Conservation (phyloP, 768 basidiomycete genomes). For the Leccinum rimulosum region DNA sequence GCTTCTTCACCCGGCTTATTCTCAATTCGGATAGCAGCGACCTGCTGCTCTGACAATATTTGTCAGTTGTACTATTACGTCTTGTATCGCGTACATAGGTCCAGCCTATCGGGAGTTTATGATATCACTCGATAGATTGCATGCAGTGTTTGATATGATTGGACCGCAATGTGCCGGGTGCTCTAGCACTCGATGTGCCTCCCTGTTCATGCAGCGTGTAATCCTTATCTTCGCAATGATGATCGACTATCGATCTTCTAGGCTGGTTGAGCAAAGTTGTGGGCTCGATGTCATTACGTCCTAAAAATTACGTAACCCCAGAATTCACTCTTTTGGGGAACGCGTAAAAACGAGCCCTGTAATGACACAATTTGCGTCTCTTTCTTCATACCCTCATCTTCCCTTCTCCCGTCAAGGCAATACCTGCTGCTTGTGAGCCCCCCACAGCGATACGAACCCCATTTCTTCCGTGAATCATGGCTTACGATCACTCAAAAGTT, state of each 20-base stretch:
- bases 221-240: conserved; percentile 6
- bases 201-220: conserved; percentile 4
- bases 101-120: not conserved
- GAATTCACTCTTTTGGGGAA: conserved; percentile 30
- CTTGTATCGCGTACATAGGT: not conserved
- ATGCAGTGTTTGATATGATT: conserved; percentile 2
- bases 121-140: not conserved
- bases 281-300: not conserved
- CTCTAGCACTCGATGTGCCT: conserved; percentile 27
- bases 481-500: conserved; percentile 58
- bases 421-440: conserved; percentile 3
- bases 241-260: conserved; percentile 18
- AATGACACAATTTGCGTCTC: conserved; percentile 4
- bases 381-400: conserved; percentile 23
- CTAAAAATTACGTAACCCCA: conserved; percentile 32
- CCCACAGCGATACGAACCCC: conserved; percentile 6
- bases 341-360: conserved; percentile 17
- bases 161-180: conserved; percentile 11
- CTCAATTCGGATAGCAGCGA: conserved; percentile 32
- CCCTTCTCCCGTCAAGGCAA: conserved; percentile 8
- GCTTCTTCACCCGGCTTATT: conserved; percentile 33
- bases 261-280: not conserved
- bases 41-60: conserved; percentile 13
- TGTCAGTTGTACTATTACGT: not conserved
- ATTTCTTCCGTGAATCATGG: conserved; percentile 19